phyloP scores from a whole-genome alignment of 805 yeast genomes.

The Kodamaea hsintzibuensis region DNA sequence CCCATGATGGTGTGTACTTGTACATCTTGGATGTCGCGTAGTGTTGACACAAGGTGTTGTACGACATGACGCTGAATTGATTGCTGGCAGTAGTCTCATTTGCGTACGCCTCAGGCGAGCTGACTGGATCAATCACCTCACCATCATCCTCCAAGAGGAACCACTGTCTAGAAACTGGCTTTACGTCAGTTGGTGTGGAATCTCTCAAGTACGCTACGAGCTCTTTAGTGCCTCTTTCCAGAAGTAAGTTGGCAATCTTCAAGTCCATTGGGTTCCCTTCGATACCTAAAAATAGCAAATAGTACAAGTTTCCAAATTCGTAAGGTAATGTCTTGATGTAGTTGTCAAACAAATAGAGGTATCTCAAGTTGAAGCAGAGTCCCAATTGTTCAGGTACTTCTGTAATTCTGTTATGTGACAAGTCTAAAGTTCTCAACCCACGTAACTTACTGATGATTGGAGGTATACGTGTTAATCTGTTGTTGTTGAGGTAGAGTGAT shows the following conservation, averaged over 20 bases:
- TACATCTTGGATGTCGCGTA: slow-evolving; percentile 92
- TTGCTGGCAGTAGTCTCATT: slow-evolving; percentile 28
- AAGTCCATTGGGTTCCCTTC: slow-evolving; percentile 89
- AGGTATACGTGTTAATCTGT: slow-evolving; percentile 71
- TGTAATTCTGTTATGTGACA: slow-evolving; percentile 72
- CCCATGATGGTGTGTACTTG: slow-evolving; percentile 97
- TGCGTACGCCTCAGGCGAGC: slow-evolving; percentile 33
- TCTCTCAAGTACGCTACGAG: slow-evolving; percentile 82
- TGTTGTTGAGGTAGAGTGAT: slow-evolving; percentile 83
- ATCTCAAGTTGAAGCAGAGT: slow-evolving; percentile 73
- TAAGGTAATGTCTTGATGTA: slow-evolving; percentile 71
- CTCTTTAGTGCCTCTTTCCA: slow-evolving; percentile 83
- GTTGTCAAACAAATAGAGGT: slow-evolving; percentile 86
- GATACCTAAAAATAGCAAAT: slow-evolving; percentile 82
- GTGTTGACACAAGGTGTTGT: slow-evolving; percentile 92
- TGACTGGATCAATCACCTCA: slow-evolving; percentile 46
- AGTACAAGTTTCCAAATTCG: slow-evolving; percentile 83
- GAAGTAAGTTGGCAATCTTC: slow-evolving; percentile 61
- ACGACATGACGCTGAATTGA: slow-evolving; percentile 76
- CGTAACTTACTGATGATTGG: slow-evolving; percentile 63
- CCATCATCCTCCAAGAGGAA: slow-evolving; percentile 76
- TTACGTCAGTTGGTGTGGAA: slow-evolving; percentile 63
- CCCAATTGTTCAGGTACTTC: slow-evolving; percentile 87
- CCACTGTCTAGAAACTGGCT: slow-evolving; percentile 83
- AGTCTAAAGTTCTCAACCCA: slow-evolving; percentile 78